These are phyloP conservation scores for Phytomonas francai DNA, from an alignment of 208 protist species.

Conservation along the genomic window DNA sequence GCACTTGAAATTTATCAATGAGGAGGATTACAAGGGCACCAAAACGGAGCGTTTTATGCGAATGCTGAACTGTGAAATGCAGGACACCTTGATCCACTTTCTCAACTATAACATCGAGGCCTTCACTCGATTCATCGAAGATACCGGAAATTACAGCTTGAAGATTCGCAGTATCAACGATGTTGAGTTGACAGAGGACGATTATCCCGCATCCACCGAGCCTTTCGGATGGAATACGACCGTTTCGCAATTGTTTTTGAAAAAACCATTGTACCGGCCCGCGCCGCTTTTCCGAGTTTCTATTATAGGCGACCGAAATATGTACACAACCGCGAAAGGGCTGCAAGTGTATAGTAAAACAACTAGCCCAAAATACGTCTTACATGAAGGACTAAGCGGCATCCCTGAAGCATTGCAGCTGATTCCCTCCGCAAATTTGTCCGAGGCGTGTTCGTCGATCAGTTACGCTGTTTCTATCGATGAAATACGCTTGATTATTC, in stretches of 20 bases:
- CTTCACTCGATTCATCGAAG: conserved; percentile 82
- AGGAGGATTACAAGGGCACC: conserved; percentile 85
- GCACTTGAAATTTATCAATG: conserved; percentile 73
- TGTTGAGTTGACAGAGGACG: conserved; percentile 34
- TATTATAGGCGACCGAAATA: conserved; percentile 27
- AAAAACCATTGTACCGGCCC: conserved; percentile 27
- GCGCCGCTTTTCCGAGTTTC: conserved; percentile 55
- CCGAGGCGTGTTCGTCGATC: conserved; percentile 6
- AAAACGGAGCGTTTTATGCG: conserved; percentile 92
- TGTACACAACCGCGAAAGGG: background rate
- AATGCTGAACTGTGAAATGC: conserved; percentile 91
- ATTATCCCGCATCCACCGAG: conserved; percentile 18
- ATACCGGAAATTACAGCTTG: conserved; percentile 49
- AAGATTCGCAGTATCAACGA: conserved; percentile 39
- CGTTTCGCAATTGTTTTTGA: conserved; percentile 26
- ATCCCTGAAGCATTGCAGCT: background rate
- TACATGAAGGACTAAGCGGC: background rate
- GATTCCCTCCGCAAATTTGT: background rate
- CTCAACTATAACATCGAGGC: conserved; percentile 56
- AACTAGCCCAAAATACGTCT: background rate
- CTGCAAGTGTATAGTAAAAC: background rate
- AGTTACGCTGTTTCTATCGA: conserved; percentile 46
- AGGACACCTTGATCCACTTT: conserved; percentile 77
- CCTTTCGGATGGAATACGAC: conserved; percentile 41
- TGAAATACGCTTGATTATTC: conserved; percentile 54